These are phyloP conservation scores for Xylaria telfairii DNA, from an alignment of 495 filamentous ascomycete species.

Conservation along the genomic window DNA sequence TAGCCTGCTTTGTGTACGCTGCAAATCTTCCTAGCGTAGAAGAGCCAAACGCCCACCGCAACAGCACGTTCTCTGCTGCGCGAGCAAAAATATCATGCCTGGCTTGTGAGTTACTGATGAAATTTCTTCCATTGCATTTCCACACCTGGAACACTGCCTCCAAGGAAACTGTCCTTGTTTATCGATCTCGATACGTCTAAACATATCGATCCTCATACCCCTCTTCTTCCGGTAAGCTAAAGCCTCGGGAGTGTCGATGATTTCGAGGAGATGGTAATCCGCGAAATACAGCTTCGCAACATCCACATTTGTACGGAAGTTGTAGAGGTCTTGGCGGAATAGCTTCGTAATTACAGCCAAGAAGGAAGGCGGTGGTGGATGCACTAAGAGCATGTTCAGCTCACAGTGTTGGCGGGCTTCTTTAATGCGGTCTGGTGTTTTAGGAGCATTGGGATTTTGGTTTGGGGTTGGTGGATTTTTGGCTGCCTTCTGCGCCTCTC, in stretches of 20 bases:
- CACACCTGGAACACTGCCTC: slow-evolving; percentile 67
- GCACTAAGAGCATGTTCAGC: slow-evolving; percentile 55
- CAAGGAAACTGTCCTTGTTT: slow-evolving; percentile 41
- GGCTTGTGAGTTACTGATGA: slow-evolving; percentile 44
- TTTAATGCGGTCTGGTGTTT: slow-evolving; percentile 34
- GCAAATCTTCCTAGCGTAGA: slow-evolving; percentile 31
- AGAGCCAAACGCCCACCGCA: slow-evolving; percentile 59
- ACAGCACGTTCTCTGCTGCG: slow-evolving; percentile 58
- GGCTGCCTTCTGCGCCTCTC: slow-evolving; percentile 30
- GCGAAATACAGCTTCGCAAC: slow-evolving; percentile 57
- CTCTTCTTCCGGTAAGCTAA: slow-evolving; percentile 35
- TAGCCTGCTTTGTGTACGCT: not conserved
- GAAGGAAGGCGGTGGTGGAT: slow-evolving; percentile 53
- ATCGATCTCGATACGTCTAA: slow-evolving; percentile 41
- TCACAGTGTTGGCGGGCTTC: slow-evolving; percentile 51
- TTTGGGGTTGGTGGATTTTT: slow-evolving; percentile 32
- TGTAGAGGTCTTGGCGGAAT: slow-evolving; percentile 48
- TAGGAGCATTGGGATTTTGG: slow-evolving; percentile 34
- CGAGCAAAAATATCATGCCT: slow-evolving; percentile 56
- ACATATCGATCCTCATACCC: slow-evolving; percentile 48
- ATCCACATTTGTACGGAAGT: slow-evolving; percentile 49
- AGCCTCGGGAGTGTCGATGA: slow-evolving; percentile 45
- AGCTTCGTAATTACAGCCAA: slow-evolving; percentile 54
- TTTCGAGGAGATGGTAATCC: slow-evolving; percentile 55
- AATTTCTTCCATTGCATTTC: slow-evolving; percentile 67